Evolutionary conservation across 441 rosid genomes (phyloP), one percentile per base, ranked within the genome.

Genomic region (Arabidopsis lyrata): DNA sequence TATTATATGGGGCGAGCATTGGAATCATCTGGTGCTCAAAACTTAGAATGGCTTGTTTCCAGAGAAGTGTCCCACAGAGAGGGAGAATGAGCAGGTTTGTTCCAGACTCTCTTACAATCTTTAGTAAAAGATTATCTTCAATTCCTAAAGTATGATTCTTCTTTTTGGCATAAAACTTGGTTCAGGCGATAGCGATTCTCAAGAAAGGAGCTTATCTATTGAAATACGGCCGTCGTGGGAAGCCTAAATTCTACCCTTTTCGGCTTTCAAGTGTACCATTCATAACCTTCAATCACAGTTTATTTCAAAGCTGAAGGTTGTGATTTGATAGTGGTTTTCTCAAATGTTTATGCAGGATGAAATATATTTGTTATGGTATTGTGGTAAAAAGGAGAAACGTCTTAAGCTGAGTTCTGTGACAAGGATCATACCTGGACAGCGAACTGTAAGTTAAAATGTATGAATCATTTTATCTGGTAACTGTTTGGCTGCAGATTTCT

Each of bases 351-450:
- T 22, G 60, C 77, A 89, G 94, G 91, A 87, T 80, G 88, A 87
- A 56, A 81, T 68, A 29, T 81, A 54, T 63, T 77, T 87, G 83
- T 73, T 89, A 63, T 89, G 94, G 94, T 84, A 81, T 57, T 80
- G 82, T 59, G 88, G 87, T 22, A 85, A 81, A 65, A 80, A 81
- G 56, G 86, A 87, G 78, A 84, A 84, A 75, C 86, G 83, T 42
- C 84, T 89, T 74, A 86, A 80, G 74, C 81, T 86, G 48, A 81
- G 75, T 79, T 85, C 82, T 66, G 90, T 89, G 60, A 78, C 87
- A 68, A 89, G 80, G 81, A 83, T 89, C 63, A 80, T 87, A 79
- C 87, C 88, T 27, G 94, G 94, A 77, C 90, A 88, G 75, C 86
- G 87, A 36, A 89, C 94, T 72, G 90, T 88, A 85, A 85, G 95